These are phyloP conservation scores for Stentor coeruleus DNA, from an alignment of 73 alveolate species.

Conservation along the genomic window DNA sequence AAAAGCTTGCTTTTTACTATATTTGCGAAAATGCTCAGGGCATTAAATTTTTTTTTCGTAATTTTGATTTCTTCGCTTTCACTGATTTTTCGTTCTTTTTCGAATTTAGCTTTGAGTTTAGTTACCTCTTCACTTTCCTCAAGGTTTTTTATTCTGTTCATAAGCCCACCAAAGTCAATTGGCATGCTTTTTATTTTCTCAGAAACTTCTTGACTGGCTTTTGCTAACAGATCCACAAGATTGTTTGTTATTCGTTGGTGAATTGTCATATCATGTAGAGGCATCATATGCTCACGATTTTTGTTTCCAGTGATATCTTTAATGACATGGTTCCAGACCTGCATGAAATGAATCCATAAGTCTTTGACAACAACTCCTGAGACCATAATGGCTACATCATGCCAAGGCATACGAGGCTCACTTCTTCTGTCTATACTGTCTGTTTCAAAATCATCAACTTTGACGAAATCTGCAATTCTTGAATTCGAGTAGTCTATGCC, in stretches of 20 bases:
- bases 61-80: background rate
- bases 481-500: slow-evolving; percentile 6
- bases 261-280: background rate
- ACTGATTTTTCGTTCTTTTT: background rate
- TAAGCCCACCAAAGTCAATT: background rate
- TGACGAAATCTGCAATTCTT: background rate
- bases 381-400: slow-evolving; percentile 78
- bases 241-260: background rate
- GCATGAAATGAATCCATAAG: slow-evolving; percentile 85
- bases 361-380: slow-evolving; percentile 89
- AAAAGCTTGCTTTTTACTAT: too few relatives aligned
- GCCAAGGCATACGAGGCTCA: slow-evolving; percentile 92
- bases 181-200: background rate
- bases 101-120: background rate
- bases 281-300: background rate
- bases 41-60: too few relatives aligned
- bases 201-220: background rate
- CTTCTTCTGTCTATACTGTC: slow-evolving; percentile 63
- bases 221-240: background rate
- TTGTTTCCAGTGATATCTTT: slow-evolving; percentile 60
- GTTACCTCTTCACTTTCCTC: background rate
- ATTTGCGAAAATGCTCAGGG: background rate
- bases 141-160: too few relatives aligned
- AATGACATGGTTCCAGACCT: slow-evolving; percentile 88
- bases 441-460: background rate